Evolutionary conservation across 768 basidiomycete species (phyloP).

Genomic region (Termitomyces titanicus): DNA sequence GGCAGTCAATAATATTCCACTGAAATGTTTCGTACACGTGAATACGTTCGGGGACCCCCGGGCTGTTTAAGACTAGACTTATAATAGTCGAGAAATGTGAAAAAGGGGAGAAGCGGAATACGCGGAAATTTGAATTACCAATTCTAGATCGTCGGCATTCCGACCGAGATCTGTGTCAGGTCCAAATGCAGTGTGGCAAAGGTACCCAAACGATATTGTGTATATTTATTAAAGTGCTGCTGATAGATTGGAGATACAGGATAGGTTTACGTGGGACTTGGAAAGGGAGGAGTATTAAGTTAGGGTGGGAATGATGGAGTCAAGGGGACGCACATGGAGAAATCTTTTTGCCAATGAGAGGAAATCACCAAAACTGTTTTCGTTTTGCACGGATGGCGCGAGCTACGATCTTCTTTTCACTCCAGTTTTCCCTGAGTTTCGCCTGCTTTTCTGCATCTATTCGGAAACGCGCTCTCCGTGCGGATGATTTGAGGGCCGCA

Average conservation of each 20-base stretch:
- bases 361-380: conserved; percentile 65
- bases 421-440: conserved; percentile 61
- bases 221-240: conserved; percentile 7
- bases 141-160: conserved; percentile 29
- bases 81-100: conserved; percentile 6
- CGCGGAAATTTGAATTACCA: conserved; percentile 22
- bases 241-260: conserved; percentile 7
- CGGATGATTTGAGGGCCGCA: conserved; percentile 55
- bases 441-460: conserved; percentile 32
- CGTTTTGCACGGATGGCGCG: conserved; percentile 66
- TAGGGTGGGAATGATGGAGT: not conserved
- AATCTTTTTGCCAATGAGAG: conserved; percentile 6
- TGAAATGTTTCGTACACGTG: conserved; percentile 22
- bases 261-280: not conserved
- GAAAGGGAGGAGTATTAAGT: not conserved
- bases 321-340: conserved; percentile 4
- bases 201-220: not conserved
- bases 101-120: conserved; percentile 22
- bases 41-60: conserved; percentile 17
- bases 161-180: conserved; percentile 20
- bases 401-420: conserved; percentile 60
- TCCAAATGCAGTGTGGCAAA: not conserved
- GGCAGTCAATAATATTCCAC: not conserved
- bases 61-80: conserved; percentile 17
- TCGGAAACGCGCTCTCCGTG: conserved; percentile 39